These are phyloP conservation scores for Crithidia thermophila DNA, from an alignment of 208 protist genomes.

Conservation along the genomic window DNA sequence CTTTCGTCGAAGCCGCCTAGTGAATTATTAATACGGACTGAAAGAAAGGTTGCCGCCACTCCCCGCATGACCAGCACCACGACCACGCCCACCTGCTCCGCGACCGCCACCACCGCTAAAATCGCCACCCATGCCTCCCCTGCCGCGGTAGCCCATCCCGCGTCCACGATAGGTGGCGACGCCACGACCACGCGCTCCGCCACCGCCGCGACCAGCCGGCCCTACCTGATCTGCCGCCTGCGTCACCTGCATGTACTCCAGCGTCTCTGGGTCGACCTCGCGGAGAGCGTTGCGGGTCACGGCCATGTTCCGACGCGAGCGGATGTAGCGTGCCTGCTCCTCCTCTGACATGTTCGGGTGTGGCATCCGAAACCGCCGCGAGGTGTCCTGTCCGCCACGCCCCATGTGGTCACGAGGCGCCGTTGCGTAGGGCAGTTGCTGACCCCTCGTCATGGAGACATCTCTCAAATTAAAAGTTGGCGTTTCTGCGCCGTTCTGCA, in stretches of 20 bases:
- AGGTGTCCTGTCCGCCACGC: background rate
- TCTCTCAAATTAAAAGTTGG: background rate
- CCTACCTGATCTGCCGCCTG: slow-evolving; percentile 27
- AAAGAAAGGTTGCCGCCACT: slow-evolving; percentile 1
- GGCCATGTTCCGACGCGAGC: slow-evolving; percentile 43
- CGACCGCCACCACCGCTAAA: slow-evolving; percentile 2
- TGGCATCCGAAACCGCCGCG: slow-evolving; percentile 20
- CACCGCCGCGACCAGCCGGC: background rate
- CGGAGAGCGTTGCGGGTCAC: slow-evolving; percentile 70
- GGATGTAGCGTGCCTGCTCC: slow-evolving; percentile 31
- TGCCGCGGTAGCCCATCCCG: slow-evolving; percentile 10
- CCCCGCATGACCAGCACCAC: background rate
- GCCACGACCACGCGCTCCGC: slow-evolving; percentile 2
- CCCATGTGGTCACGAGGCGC: too few relatives aligned
- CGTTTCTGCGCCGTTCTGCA: background rate
- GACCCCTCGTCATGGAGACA: background rate
- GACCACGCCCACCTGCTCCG: background rate
- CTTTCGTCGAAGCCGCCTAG: background rate
- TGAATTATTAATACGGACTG: background rate
- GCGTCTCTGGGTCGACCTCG: slow-evolving; percentile 75
- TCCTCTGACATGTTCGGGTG: slow-evolving; percentile 31
- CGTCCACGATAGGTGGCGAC: background rate
- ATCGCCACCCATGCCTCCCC: background rate
- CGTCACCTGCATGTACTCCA: slow-evolving; percentile 53
- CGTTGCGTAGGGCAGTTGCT: background rate